Conservation (phyloP, 331 rosid species). For the Telfairia occidentalis region DNA sequence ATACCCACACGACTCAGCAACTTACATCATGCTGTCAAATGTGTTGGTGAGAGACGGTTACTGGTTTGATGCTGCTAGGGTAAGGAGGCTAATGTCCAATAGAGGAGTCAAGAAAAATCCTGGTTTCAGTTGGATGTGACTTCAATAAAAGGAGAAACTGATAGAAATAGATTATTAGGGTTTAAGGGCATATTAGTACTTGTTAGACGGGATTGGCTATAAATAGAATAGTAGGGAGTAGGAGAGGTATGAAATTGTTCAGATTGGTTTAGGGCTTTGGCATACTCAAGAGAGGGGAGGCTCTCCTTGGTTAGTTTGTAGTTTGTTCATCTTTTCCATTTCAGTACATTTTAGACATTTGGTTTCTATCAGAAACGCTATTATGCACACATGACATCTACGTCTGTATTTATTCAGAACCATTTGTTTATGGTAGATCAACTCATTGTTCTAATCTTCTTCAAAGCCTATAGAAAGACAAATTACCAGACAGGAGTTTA, state of each 20-base stretch:
- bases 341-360: too few relatives aligned
- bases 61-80: slow-evolving; percentile 34
- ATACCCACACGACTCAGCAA: slow-evolving; percentile 33
- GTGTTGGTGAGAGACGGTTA: slow-evolving; percentile 18
- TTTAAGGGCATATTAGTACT: too few relatives aligned
- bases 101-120: slow-evolving; percentile 28
- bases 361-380: too few relatives aligned
- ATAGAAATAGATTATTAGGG: too few relatives aligned
- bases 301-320: too few relatives aligned
- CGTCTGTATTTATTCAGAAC: not conserved
- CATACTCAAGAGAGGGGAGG: too few relatives aligned
- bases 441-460: not conserved
- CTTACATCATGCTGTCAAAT: slow-evolving; percentile 33
- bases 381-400: not conserved
- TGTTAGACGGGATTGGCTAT: too few relatives aligned
- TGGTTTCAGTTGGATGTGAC: slow-evolving; percentile 37
- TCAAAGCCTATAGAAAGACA: not conserved
- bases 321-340: too few relatives aligned
- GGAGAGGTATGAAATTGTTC: too few relatives aligned
- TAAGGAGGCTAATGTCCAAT: slow-evolving; percentile 30
- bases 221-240: too few relatives aligned
- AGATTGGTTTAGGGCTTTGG: too few relatives aligned
- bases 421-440: not conserved
- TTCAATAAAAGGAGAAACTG: slow-evolving; percentile 1
- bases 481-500: not conserved